Base-by-base conservation (phyloP, 345 rosid species). In the Trapa incisa region DNA sequence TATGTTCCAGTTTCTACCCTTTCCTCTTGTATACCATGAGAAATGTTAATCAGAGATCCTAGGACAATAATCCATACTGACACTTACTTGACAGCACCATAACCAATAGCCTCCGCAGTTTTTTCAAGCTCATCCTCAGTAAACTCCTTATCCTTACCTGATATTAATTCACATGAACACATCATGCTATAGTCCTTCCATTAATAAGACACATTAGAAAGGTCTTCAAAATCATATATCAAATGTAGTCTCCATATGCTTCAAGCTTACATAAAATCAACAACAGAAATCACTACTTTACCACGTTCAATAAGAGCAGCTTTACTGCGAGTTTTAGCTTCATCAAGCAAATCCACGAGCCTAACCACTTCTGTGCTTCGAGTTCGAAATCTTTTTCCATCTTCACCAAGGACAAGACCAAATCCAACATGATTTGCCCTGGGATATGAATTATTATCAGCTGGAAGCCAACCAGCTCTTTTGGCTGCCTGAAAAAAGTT, bases 401-500 rank as follows among this genome's bases (percentile, higher is more conserved):
- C 99, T 32, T 89, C 97, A 75, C 99, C 99, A 65, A 82, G 84
- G 74, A 94, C 99, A 75, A 91, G 91, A 65, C 99, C 97, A 83
- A 94, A 91, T 61, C 92, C 89, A 68, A 94, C 97, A 80, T 94
- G 99, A 76, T 72, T 85, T 72, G 78, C 75, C 79, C 79, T 89
- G 52, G 99, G 97, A 65, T 78, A 91, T 35, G 66, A 37, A 37
- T 72, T 73, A 72, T 79, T 85, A 67, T 72, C 80, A 15, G 76
- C 67, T 16, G 99, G 96, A 69, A 94, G 93, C 96, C 95, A 91
- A 47, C 91, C 93, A 22, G 96, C 96, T 77, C 72, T 82, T 72
- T 76, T 89, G 60, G 97, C 96, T 74, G 99, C 96, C 97, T 94
- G 85, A 62, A 70, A 70, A 61, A 58, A 6, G 63, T 32, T 68